Percentiles rank a stretch among this genome's conserved stretches.
Evolutionary conservation across 2,329 filamentous ascomycete species (phyloP).

Genomic region (Pseudogymnoascus sp.): DNA sequence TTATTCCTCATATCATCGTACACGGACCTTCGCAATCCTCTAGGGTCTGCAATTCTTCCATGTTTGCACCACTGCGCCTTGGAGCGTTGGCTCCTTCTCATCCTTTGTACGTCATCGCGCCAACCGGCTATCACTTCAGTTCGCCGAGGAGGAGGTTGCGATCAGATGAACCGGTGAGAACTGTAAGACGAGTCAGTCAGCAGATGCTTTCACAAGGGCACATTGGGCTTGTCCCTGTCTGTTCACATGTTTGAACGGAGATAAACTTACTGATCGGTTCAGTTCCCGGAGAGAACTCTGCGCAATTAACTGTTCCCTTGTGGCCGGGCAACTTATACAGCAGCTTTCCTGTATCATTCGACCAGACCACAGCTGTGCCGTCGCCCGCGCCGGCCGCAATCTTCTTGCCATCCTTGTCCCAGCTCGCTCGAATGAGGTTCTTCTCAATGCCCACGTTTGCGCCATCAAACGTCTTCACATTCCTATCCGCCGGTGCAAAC

Average conservation of each 20-base stretch:
- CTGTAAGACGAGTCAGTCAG: conserved; percentile 38
- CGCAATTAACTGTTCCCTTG: conserved; percentile 90
- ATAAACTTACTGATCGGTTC: conserved; percentile 76
- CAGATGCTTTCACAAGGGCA: not conserved
- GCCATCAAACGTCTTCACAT: conserved; percentile 86
- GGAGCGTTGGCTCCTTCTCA: not conserved
- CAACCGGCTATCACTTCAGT: conserved; percentile 48
- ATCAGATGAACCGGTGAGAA: conserved; percentile 86
- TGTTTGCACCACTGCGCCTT: conserved; percentile 1
- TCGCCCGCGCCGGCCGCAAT: conserved; percentile 87
- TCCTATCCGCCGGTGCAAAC: conserved; percentile 81
- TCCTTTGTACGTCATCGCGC: not conserved
- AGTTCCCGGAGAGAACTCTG: conserved; percentile 76
- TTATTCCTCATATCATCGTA: not conserved
- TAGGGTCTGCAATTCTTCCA: not conserved
- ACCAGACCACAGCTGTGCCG: conserved; percentile 87
- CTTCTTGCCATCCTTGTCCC: conserved; percentile 78
- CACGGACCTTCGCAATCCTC: not conserved
- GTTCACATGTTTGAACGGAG: not conserved
- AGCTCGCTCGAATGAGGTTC: conserved; percentile 84
- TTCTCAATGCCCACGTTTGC: conserved; percentile 81
- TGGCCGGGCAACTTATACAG: conserved; percentile 93
- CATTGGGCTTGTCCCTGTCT: not conserved
- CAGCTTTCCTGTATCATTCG: conserved; percentile 77
- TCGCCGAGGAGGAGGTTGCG: conserved; percentile 78